A percentile compares a stretch with the other conserved stretches of the same genome.
phyloP scores from a whole-genome alignment of 2,329 filamentous ascomycete species.

The Phialophora verrucosa region DNA sequence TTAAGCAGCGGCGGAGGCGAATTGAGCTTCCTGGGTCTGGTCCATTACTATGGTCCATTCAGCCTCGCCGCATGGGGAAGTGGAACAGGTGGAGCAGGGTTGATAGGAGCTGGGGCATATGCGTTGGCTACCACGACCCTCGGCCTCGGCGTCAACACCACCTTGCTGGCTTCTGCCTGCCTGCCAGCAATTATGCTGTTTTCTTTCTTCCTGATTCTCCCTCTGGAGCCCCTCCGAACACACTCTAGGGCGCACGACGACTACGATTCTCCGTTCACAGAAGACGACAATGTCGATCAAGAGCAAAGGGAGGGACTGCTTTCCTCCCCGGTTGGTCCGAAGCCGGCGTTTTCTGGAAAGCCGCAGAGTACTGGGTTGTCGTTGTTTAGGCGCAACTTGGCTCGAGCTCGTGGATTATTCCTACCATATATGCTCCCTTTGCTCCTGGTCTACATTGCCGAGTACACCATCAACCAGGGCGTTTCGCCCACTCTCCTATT shows the following conservation, averaged over 20 bases:
- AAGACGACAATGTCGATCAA: conserved; percentile 46
- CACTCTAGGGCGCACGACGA: conserved; percentile 52
- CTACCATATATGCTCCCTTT: conserved; percentile 87
- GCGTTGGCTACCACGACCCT: conserved; percentile 82
- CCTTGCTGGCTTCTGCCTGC: conserved; percentile 76
- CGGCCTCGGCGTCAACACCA: conserved; percentile 73
- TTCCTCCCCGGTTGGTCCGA: conserved; percentile 40
- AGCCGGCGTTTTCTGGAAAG: conserved; percentile 16
- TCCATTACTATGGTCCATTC: conserved; percentile 88
- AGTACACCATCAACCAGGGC: conserved; percentile 97
- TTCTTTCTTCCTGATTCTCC: conserved; percentile 84
- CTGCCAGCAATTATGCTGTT: conserved; percentile 79
- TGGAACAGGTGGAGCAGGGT: conserved; percentile 85
- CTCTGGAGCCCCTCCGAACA: conserved; percentile 65
- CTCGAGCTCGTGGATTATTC: conserved; percentile 72
- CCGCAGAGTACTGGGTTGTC: conserved; percentile 40
- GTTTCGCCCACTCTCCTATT: conserved; percentile 90
- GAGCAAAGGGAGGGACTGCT: conserved; percentile 43
- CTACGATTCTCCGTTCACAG: conserved; percentile 49
- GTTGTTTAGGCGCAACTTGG: conserved; percentile 60
- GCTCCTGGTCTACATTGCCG: conserved; percentile 88
- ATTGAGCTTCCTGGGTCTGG: conserved; percentile 86
- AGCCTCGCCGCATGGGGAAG: conserved; percentile 91
- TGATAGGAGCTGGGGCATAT: conserved; percentile 87
- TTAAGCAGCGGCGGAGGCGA: conserved; percentile 86